Conservation (phyloP, 805 yeast species). For the Candida nemodendra region DNA sequence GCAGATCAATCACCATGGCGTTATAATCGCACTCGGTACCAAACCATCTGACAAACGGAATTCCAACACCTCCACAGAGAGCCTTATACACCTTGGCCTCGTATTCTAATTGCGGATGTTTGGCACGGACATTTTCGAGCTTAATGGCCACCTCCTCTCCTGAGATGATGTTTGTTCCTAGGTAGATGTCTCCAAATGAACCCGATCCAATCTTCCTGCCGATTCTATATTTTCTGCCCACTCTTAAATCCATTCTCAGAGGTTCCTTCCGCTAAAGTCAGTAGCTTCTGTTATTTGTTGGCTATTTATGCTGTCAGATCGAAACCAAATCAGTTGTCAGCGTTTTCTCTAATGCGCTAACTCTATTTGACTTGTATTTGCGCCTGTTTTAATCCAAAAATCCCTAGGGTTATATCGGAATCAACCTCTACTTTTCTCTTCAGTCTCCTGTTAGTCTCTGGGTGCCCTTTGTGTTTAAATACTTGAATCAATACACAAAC, state of each 20-base stretch:
- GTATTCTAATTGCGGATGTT: constrained; percentile 95
- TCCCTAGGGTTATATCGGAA: too few species aligned
- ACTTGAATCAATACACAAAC: too few species aligned
- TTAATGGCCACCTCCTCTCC: constrained; percentile 99
- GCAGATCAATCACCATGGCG: constrained; percentile 93
- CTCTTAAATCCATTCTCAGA: constrained; percentile 61
- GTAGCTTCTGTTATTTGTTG: too few species aligned
- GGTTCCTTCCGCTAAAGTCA: constrained; percentile 3
- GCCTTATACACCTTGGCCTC: constrained; percentile 96
- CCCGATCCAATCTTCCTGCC: constrained; percentile 97
- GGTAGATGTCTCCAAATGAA: constrained; percentile 94
- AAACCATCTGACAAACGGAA: constrained; percentile 95
- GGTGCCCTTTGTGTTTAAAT: too few species aligned
- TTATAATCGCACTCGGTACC: constrained; percentile 96
- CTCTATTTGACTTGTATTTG: too few species aligned
- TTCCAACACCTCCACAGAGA: constrained; percentile 93
- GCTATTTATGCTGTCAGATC: too few species aligned
- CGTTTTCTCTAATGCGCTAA: too few species aligned
- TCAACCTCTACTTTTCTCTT: too few species aligned
- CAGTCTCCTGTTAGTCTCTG: too few species aligned
- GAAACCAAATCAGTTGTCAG: too few species aligned
- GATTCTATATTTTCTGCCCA: constrained; percentile 90
- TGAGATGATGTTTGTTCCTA: constrained; percentile 87
- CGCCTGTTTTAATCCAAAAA: too few species aligned
- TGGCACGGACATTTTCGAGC: constrained; percentile 82